Percentiles rank a stretch among this genome's conserved stretches.
phyloP scores from a whole-genome alignment of 2,329 filamentous ascomycete species.

The Penicillium glabrum region DNA sequence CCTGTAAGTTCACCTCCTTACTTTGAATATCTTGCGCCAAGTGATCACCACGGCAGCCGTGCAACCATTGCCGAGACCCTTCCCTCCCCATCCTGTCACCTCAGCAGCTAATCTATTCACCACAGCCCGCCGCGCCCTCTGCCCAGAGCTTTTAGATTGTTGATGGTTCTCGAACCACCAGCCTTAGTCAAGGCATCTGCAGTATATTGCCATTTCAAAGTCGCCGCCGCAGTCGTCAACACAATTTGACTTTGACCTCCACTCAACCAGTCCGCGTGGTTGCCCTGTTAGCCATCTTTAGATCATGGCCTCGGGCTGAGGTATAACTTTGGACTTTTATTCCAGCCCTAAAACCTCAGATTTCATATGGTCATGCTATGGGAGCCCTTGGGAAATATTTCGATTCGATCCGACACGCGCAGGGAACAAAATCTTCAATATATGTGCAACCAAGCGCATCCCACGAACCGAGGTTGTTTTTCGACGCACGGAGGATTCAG shows the following conservation, averaged over 20 bases:
- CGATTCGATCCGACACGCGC: not conserved
- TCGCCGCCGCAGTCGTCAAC: slow-evolving; percentile 2
- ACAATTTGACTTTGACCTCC: slow-evolving; percentile 10
- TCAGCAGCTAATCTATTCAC: slow-evolving; percentile 16
- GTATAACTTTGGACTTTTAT: not conserved
- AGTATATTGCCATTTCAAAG: slow-evolving; percentile 10
- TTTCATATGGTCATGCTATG: not conserved
- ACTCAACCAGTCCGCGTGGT: slow-evolving; percentile 2
- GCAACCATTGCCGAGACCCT: slow-evolving; percentile 22
- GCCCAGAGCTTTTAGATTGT: slow-evolving; percentile 44
- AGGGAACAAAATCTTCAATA: not conserved
- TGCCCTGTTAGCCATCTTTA: slow-evolving; percentile 2
- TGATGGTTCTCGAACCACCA: slow-evolving; percentile 2
- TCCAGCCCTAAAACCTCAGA: not conserved
- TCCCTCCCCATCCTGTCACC: slow-evolving; percentile 1
- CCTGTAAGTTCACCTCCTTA: slow-evolving; percentile 65
- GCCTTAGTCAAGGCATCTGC: slow-evolving; percentile 8
- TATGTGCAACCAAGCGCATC: not conserved
- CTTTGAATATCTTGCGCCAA: slow-evolving; percentile 20
- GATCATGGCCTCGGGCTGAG: slow-evolving; percentile 3
- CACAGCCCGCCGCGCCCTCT: slow-evolving; percentile 45
- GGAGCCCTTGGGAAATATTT: not conserved
- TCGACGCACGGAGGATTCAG: not conserved
- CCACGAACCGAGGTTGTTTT: not conserved
- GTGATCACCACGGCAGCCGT: slow-evolving; percentile 17